phyloP scores from a whole-genome alignment of 208 protist genomes.

The Leishmania tropica region DNA sequence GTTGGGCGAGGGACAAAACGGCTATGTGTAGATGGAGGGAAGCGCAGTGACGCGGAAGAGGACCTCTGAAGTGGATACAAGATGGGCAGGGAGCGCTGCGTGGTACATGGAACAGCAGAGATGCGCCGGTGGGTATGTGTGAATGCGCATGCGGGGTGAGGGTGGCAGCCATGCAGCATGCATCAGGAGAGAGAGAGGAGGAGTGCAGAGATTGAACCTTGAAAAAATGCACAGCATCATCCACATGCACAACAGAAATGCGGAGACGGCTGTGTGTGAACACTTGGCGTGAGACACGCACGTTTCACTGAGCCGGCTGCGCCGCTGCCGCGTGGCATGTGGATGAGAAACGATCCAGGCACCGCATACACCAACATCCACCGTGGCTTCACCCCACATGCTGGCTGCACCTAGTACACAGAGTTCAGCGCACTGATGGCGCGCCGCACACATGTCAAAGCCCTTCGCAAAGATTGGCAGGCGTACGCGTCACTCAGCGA shows the following conservation, averaged over 20 bases:
- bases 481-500: background rate
- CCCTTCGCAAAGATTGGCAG: background rate
- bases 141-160: background rate
- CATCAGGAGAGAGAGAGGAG: background rate
- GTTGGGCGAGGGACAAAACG: background rate
- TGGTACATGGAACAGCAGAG: background rate
- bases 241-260: background rate
- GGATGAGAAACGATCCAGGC: background rate
- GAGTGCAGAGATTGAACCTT: background rate
- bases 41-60: background rate
- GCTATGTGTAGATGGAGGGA: background rate
- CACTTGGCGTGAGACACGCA: background rate
- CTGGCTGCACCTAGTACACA: background rate
- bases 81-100: background rate
- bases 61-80: background rate
- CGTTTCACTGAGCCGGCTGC: background rate
- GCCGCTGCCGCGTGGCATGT: background rate
- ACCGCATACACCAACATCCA: background rate
- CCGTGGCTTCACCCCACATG: background rate
- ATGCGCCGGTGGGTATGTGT: background rate
- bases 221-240: background rate
- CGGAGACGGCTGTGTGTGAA: background rate
- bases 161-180: background rate
- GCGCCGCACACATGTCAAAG: background rate
- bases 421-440: background rate